phyloP scores from a whole-genome alignment of 148 eudicot species.

The Vaccinium corymbosum region DNA sequence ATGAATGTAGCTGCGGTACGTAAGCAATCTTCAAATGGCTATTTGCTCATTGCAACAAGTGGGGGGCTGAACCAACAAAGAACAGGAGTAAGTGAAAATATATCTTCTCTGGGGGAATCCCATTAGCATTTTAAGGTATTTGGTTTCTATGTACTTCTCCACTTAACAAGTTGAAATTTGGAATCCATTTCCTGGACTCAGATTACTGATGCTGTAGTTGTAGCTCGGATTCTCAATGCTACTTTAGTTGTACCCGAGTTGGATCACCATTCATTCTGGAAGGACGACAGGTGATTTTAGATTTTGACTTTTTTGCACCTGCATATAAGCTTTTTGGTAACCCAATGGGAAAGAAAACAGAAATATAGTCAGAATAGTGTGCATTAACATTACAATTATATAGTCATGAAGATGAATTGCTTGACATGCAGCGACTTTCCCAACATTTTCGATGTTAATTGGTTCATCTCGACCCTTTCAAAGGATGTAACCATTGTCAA shows the following conservation, averaged over 20 bases:
- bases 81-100: conserved; percentile 69
- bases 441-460: conserved; percentile 85
- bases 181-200: conserved; percentile 27
- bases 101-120: conserved; percentile 5
- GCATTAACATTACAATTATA: not conserved
- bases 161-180: conserved; percentile 17
- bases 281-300: conserved; percentile 76
- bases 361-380: not conserved
- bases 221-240: conserved; percentile 89
- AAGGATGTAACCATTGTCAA: conserved; percentile 79
- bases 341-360: not conserved
- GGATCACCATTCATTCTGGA: conserved; percentile 95
- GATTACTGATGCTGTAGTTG: conserved; percentile 98
- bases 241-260: conserved; percentile 84
- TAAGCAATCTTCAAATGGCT: conserved; percentile 72
- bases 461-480: conserved; percentile 85
- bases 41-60: conserved; percentile 90
- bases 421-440: conserved; percentile 73
- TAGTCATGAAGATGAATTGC: conserved; percentile 8
- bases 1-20: conserved; percentile 60
- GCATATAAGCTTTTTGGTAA: not conserved
- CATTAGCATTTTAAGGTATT: not conserved
- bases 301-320: not conserved
- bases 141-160: conserved; percentile 9
- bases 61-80: conserved; percentile 98